These are phyloP conservation scores for Zymoseptoria pseudotritici DNA, from an alignment of 2,329 filamentous ascomycete species.

Conservation along the genomic window DNA sequence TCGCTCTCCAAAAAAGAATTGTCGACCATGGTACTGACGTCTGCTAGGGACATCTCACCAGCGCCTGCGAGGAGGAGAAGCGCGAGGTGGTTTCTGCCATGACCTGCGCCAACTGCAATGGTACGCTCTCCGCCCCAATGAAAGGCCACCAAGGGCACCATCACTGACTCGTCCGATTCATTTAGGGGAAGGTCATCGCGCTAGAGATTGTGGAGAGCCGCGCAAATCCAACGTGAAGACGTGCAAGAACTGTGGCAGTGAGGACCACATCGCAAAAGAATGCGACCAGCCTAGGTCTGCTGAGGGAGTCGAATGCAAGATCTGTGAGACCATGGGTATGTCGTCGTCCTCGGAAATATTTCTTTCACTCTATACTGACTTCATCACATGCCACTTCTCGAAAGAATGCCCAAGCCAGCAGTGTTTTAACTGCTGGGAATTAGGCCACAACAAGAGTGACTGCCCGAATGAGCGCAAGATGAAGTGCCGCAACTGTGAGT, in stretches of 20 bases:
- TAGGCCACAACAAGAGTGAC: constrained; percentile 27
- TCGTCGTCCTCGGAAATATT: too few relatives aligned
- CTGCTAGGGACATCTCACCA: constrained; percentile 39
- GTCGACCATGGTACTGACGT: not conserved
- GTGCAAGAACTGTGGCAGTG: constrained; percentile 25
- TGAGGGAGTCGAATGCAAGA: constrained; percentile 28
- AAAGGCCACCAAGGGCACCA: not conserved
- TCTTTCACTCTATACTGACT: not conserved
- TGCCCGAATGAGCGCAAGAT: constrained; percentile 30
- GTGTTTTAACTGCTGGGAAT: constrained; percentile 31
- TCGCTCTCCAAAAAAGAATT: not conserved
- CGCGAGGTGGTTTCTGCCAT: constrained; percentile 33
- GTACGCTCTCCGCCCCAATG: constrained; percentile 13
- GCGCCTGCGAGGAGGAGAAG: constrained; percentile 44
- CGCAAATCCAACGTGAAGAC: too few relatives aligned
- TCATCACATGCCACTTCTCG: constrained; percentile 28
- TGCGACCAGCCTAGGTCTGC: constrained; percentile 49
- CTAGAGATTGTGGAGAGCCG: constrained; percentile 62
- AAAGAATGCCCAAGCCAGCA: constrained; percentile 28
- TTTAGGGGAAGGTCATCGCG: constrained; percentile 42
- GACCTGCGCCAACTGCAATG: constrained; percentile 45
- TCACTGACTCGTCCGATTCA: not conserved
- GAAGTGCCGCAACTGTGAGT: constrained; percentile 31
- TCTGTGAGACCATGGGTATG: constrained; percentile 14
- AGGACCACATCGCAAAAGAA: constrained; percentile 53